Evolutionary conservation across 2,329 filamentous ascomycete genomes (phyloP), one percentile per base, ranked within the genome.

Genomic region (Pestalotiopsis sp.): DNA sequence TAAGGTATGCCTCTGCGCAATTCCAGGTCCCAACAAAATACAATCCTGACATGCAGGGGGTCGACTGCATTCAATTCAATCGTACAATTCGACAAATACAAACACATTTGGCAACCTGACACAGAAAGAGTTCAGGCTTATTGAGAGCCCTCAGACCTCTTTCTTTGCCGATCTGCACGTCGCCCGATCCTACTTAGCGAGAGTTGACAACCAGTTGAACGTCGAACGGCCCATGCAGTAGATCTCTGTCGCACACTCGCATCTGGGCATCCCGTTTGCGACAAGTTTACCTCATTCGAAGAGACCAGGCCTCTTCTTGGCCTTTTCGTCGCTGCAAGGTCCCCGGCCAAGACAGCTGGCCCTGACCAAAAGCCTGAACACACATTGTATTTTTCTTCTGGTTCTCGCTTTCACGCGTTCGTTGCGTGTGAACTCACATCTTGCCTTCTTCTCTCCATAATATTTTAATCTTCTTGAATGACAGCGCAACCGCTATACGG

Each of bases 151-250:
- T 36, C 59, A 61, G 27, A 61, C 27, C 27, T 20, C n/a, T 61
- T 13, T 39, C 59, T 20, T 59, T 59, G 23, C 23, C 57, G 57
- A 61, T 61, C 57, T 59, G 59, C 59, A 61, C n/a, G 27, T 61
- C 25, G 59, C 59, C 31, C 27, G 17, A 61, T 61, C 14, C 14
- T 61, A 61, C 31, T 36, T 61, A 61, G 59, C 20, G 27, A 36
- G 14, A 12, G 25, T 31, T 31, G 27, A 31, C n/a, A 23, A n/a
- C 56, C 13, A 45, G 41, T 45, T 45, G 41, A 4, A 45, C 41
- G 13, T 45, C 20, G 17, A 20, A 9, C 45, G 45, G 45, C 45
- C n/a, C 45, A 52, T 52, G 45, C 45, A 52, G 20, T 17, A n/a
- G 45, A 31, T 31, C 27, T 31, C 27, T 31, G 27, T 31, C 27